These are phyloP conservation scores for Ophidiomyces ophidiicola DNA, from an alignment of 2,329 filamentous ascomycete species.

Conservation along the genomic window DNA sequence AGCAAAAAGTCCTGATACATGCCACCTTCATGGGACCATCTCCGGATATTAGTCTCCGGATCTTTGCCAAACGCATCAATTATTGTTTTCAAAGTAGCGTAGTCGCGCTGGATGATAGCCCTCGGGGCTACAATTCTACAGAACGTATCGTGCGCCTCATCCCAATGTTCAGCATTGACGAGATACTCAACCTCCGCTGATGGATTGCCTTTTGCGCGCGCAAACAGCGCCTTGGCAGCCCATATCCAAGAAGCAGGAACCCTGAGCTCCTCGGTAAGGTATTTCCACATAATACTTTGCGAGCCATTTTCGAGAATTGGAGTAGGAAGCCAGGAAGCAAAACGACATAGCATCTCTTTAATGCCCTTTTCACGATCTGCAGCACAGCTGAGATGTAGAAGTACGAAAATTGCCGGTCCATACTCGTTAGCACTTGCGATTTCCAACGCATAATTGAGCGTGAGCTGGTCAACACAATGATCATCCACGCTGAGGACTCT, in stretches of 20 bases:
- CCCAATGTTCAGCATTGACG: constrained; percentile 60
- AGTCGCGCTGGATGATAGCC: constrained; percentile 72
- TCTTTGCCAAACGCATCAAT: constrained; percentile 57
- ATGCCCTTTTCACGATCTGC: constrained; percentile 53
- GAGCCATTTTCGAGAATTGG: constrained; percentile 39
- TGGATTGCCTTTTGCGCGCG: constrained; percentile 59
- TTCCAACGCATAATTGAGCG: constrained; percentile 48
- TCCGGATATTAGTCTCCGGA: constrained; percentile 49
- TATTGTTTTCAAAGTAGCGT: constrained; percentile 54
- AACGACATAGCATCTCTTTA: constrained; percentile 60
- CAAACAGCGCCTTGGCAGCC: constrained; percentile 73
- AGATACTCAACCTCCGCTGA: constrained; percentile 65
- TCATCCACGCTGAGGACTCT: constrained; percentile 42
- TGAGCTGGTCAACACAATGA: constrained; percentile 54
- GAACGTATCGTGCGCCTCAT: constrained; percentile 75
- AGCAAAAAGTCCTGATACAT: constrained; percentile 58
- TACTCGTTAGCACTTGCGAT: constrained; percentile 48
- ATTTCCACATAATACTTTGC: constrained; percentile 40
- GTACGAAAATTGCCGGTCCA: constrained; percentile 61
- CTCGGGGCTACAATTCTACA: constrained; percentile 67
- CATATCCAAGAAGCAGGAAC: constrained; percentile 72
- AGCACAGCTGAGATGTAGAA: constrained; percentile 59
- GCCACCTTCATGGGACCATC: constrained; percentile 68
- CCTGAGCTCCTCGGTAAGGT: constrained; percentile 51
- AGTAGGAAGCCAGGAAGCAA: constrained; percentile 53